A percentile compares a stretch with the other conserved stretches of the same genome.
phyloP scores from a whole-genome alignment of 2,329 filamentous ascomycete species.

The Colletotrichum plurivorum region DNA sequence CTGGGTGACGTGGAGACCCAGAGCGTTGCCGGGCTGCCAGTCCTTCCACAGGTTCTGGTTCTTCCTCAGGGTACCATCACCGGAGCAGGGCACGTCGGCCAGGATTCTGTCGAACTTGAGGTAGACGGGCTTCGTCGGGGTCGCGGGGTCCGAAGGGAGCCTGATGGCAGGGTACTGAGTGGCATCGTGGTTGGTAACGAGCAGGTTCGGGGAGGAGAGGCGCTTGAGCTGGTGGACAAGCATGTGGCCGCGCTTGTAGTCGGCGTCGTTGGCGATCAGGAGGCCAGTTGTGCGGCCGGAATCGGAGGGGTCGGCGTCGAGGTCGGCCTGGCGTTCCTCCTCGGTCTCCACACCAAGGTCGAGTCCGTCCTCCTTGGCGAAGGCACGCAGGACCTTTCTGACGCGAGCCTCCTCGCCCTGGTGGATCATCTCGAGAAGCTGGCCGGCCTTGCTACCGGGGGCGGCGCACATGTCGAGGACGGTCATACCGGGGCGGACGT shows the following conservation, averaged over 20 bases:
- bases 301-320: conserved; percentile 75
- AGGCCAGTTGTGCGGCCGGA: conserved; percentile 91
- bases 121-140: conserved; percentile 74
- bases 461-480: conserved; percentile 97
- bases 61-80: conserved; percentile 94
- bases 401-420: conserved; percentile 91
- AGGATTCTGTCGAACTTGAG: conserved; percentile 97
- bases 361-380: conserved; percentile 73
- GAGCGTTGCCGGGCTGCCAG: conserved; percentile 88
- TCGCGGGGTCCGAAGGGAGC: conserved; percentile 73
- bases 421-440: conserved; percentile 95
- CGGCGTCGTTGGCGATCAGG: conserved; percentile 94
- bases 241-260: conserved; percentile 98
- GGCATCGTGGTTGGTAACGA: conserved; percentile 98
- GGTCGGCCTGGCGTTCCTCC: conserved; percentile 63
- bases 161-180: conserved; percentile 95
- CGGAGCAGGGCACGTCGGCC: conserved; percentile 96
- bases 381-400: conserved; percentile 75
- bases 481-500: conserved; percentile 90
- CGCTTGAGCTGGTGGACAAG: conserved; percentile 98
- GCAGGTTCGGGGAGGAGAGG: conserved; percentile 93
- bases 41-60: conserved; percentile 96
- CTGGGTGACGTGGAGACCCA: conserved; percentile 90
- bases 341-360: conserved; percentile 64
- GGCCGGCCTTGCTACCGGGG: conserved; percentile 95